Evolutionary conservation across 257 asterid species (phyloP).

Genomic region (Lavandula angustifolia): DNA sequence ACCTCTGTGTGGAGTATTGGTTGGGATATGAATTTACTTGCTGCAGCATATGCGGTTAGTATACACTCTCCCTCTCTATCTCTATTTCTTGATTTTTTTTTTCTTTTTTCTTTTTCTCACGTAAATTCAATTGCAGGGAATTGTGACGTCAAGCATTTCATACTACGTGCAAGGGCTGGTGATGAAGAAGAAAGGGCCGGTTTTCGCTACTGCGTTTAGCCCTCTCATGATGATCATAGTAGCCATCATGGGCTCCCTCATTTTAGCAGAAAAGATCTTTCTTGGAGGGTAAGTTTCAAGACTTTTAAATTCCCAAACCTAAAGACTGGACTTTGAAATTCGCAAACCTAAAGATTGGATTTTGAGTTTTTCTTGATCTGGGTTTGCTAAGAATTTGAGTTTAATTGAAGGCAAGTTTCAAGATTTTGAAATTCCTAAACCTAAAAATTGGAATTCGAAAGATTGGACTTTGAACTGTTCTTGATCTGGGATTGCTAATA

Average conservation of each 20-base stretch:
- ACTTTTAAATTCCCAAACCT: too few species aligned
- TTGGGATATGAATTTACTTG: conserved; percentile 81
- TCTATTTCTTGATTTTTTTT: too few species aligned
- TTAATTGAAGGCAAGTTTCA: too few species aligned
- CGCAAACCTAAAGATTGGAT: too few species aligned
- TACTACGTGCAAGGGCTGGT: conserved; percentile 93
- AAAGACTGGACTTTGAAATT: too few species aligned
- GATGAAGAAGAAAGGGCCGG: conserved; percentile 82
- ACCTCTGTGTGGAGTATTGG: conserved; percentile 66
- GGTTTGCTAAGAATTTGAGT: too few species aligned
- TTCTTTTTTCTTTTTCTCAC: too few species aligned
- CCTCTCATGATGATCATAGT: conserved; percentile 88
- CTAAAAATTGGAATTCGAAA: too few species aligned
- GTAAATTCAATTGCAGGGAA: conserved; percentile 48
- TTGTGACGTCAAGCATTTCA: conserved; percentile 77
- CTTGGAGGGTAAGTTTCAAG: conserved; percentile 69
- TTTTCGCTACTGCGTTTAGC: conserved; percentile 81
- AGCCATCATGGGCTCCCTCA: conserved; percentile 74
- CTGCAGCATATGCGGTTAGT: conserved; percentile 86
- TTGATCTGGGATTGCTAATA: too few species aligned
- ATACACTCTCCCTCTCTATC: not conserved
- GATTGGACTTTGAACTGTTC: too few species aligned
- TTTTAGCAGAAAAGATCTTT: conserved; percentile 65
- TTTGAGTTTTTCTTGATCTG: too few species aligned
- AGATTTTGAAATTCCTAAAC: too few species aligned